Base-by-base conservation (phyloP, 2,329 filamentous ascomycete species). In the Microcyclospora tardicrescens region DNA sequence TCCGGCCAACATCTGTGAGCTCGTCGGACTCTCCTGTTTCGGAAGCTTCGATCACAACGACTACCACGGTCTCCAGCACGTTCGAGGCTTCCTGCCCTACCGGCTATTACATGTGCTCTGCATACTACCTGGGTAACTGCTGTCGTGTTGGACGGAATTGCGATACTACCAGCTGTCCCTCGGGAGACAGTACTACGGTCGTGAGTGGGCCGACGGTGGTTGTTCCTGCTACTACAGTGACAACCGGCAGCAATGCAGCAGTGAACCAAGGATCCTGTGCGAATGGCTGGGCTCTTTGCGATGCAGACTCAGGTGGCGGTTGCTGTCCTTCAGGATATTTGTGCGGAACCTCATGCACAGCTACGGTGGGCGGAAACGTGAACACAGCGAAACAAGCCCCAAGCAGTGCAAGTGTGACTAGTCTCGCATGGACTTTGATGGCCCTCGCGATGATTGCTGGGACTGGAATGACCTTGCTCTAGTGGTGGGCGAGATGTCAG, bases 61-160 rank as follows among this genome's bases (percentile, higher is more conserved):
- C 55, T 6, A 57, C 59, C 5, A 58, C 66, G 10, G 56, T 65
- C 1, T 49, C 51, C 5, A 54, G 49, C 27, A 53, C 43, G 34
- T 28, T 10, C 37, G 47, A 37, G 28, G 52, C 58, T 8, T 54
- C 71, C 50, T 96, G 89, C 51, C 89, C 89, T 0, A 87, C 80
- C 0, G 87, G 87, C 2, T 96, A 87, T 67, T 96, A 96, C 60
- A 80, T 84, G 36, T 96, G 89, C 61, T 75, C 79, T 2, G 89
- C 89, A 2, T 77, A 78, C 43, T 84, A 87, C 42, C 66, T 72
- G 2, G 85, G 83, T 11, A 85, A 85, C 14, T 96, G 89, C 65
- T 96, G 89, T 63, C 81, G 82, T 41, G 86, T 84, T 0, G 87
- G 85, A 2, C 76, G 87, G 14, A 74, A 93, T 62, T 96, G 89